Base-by-base conservation (phyloP, 345 rosid species). In the Salix viminalis region DNA sequence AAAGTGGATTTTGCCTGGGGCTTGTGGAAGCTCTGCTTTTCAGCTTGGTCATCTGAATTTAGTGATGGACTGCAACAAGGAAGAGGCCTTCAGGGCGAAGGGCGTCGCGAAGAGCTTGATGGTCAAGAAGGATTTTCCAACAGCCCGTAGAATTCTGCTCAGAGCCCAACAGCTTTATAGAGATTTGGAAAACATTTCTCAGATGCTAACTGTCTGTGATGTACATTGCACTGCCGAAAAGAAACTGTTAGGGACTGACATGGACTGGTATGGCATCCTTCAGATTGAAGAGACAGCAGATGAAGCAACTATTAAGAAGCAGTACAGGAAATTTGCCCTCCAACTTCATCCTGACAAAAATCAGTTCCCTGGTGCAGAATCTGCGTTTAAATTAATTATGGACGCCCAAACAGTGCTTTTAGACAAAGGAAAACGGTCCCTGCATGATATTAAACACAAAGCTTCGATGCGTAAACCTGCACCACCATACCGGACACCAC, bases 321-420 rank as follows among this genome's bases (percentile, higher is more conserved):
- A 93, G 86, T 96, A 90, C 69, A 86, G 80, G 81, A 96, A 90
- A 86, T 85, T 89, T 74, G 98, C 99, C 24, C 91, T 96, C 65
- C 82, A 66, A 62, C 97, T 96, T 69, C 99, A 96, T 83, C 99
- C 98, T 3, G 98, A 96, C 82, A 96, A 96, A 83, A 96, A 91
- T 81, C 87, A 88, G 77, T 87, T 93, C 76, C 91, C 98, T 60
- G 97, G 99, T 30, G 97, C 98, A 10, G 99, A 96, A 82, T 84
- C 91, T 76, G 99, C 99, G 54, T 96, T 93, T 80, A 93, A 96
- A 84, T 80, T 85, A 73, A 85, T 93, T 77, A 94, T 92, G 42
- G 96, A 96, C 82, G 99, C 99, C 70, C 94, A 92, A 70, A 88
- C 88, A 71, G 81, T 91, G 69, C 99, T 96, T 70, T 84, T 88